Evolutionary conservation across 805 yeast species (phyloP).

Genomic region (Candida wancherniae): DNA sequence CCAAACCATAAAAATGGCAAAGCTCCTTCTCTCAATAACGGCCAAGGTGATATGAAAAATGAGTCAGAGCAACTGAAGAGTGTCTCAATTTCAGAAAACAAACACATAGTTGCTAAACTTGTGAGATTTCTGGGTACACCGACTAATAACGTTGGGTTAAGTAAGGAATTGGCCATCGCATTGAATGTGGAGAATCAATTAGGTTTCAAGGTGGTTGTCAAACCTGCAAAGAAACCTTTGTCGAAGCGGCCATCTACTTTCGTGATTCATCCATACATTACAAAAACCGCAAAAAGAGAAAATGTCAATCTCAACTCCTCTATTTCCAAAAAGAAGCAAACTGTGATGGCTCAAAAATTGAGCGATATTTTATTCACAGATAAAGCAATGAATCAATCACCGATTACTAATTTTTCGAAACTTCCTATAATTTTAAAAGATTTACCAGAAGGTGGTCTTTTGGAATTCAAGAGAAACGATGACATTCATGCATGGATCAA

Average conservation of each 20-base stretch:
- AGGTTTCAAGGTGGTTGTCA: constrained; percentile 53
- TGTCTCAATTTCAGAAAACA: constrained; percentile 28
- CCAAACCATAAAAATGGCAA: constrained; percentile 32
- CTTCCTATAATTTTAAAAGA: constrained; percentile 45
- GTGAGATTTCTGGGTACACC: constrained; percentile 33
- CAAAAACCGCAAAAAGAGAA: constrained; percentile 33
- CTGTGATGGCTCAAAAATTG: constrained; percentile 18
- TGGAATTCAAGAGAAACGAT: constrained; percentile 46
- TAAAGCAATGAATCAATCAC: constrained; percentile 21
- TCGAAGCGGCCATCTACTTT: constrained; percentile 36
- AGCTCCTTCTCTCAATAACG: constrained; percentile 3
- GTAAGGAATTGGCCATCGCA: constrained; percentile 50
- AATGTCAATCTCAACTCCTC: constrained; percentile 25
- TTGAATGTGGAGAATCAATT: constrained; percentile 45
- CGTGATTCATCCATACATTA: constrained; percentile 51
- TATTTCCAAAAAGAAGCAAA: constrained; percentile 25
- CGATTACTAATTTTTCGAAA: constrained; percentile 48
- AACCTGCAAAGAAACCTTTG: constrained; percentile 37
- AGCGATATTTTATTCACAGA: constrained; percentile 17
- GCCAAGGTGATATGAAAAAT: constrained; percentile 1
- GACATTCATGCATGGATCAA: constrained; percentile 42
- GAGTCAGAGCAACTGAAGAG: constrained; percentile 9
- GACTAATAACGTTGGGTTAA: constrained; percentile 44
- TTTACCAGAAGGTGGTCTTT: constrained; percentile 56
- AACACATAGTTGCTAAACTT: constrained; percentile 48